Base-by-base conservation (phyloP, 2,329 filamentous ascomycete genomes). In the Ampelomyces quisqualis region DNA sequence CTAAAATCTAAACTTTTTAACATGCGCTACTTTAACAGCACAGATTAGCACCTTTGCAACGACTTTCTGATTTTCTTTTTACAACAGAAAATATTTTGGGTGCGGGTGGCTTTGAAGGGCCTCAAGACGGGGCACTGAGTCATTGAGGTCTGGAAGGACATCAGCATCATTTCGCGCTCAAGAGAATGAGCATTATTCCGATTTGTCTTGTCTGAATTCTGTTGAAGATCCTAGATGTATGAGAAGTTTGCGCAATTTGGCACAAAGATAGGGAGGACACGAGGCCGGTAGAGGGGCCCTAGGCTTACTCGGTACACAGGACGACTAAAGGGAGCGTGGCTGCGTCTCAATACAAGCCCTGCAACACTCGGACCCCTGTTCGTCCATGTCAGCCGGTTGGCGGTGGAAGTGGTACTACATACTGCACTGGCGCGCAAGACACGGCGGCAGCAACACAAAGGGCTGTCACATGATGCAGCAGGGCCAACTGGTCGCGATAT, bases 301-400 rank as follows among this genome's bases (percentile, higher is more conserved):
- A 33, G 31, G 34, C 39, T 41, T 34, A n/a, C n/a, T n/a, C n/a
- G n/a, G n/a, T n/a, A 34, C 28, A 37, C 35, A 45, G 37, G 32
- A 24, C 24, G 32, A 32, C 26, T 37, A 32, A 34, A 34, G 45
- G 47, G 31, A 40, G 35, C 19, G 46, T 53, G 53, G 53, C 49
- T 54, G 53, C 57, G 45, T 29, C 39, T 50, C 44, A 49, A 55
- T 52, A 51, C 38, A 43, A 38, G 46, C 15, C 34, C 40, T 47
- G 9, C 19, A 20, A 21, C 34, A 13, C 31, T 29, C 11, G 10
- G 35, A 31, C 23, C 27, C 35, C 35, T 26, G 26, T 38, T 15
- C 35, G 26, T 38, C 10, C 35, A 11, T 38, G 46, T 43, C 35
- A 43, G 46, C 42, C 43, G 37, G 34, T 26, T 26, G 22, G 18